phyloP scores from a whole-genome alignment of 2,329 filamentous ascomycete species.

The Scedosporium aurantiacum region DNA sequence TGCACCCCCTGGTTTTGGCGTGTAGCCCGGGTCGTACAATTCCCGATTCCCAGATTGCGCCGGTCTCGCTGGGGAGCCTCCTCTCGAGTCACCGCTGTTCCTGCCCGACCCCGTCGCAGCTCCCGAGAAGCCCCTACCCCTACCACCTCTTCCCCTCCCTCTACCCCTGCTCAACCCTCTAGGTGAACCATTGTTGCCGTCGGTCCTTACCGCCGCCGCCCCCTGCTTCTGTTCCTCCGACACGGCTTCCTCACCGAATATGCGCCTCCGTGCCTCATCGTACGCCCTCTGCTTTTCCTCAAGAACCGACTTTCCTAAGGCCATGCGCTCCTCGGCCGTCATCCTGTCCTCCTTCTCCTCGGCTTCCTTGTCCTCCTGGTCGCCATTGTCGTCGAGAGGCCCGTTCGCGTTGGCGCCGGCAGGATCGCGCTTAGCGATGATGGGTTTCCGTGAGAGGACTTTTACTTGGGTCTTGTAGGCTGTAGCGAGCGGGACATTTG shows the following conservation, averaged over 20 bases:
- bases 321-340: slow-evolving; percentile 65
- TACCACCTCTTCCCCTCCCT: background rate
- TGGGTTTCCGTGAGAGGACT: slow-evolving; percentile 73
- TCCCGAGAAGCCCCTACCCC: background rate
- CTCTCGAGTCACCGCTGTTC: background rate
- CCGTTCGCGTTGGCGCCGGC: slow-evolving; percentile 35
- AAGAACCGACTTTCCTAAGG: slow-evolving; percentile 64
- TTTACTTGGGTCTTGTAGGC: slow-evolving; percentile 76
- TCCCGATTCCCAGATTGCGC: slow-evolving; percentile 34
- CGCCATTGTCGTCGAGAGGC: slow-evolving; percentile 40
- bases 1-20: slow-evolving; percentile 47
- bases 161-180: slow-evolving; percentile 13
- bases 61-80: background rate
- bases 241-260: slow-evolving; percentile 54
- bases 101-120: background rate
- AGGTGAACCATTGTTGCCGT: slow-evolving; percentile 28
- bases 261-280: slow-evolving; percentile 75
- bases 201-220: slow-evolving; percentile 33
- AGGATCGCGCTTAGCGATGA: slow-evolving; percentile 47
- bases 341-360: slow-evolving; percentile 58
- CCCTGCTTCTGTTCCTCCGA: slow-evolving; percentile 15
- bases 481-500: slow-evolving; percentile 48
- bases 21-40: slow-evolving; percentile 68
- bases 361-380: slow-evolving; percentile 42
- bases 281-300: slow-evolving; percentile 89